These are phyloP conservation scores for Euphorbia peplus DNA, from an alignment of 345 rosid genomes.

Conservation along the genomic window DNA sequence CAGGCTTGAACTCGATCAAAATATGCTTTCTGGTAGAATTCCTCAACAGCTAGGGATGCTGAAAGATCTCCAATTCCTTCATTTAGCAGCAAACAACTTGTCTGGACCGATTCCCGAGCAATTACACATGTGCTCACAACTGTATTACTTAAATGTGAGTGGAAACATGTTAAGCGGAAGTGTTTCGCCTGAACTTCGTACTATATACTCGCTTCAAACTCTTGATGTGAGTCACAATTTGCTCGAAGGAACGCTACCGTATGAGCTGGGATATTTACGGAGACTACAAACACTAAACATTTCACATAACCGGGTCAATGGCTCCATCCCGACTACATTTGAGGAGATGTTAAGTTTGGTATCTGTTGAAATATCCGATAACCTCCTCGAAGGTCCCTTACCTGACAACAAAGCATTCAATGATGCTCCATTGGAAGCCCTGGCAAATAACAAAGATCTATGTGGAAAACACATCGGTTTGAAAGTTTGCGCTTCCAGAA, in stretches of 20 bases:
- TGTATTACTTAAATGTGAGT: slow-evolving; percentile 13
- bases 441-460: slow-evolving; percentile 31
- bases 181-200: slow-evolving; percentile 33
- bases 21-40: no score
- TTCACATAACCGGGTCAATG: slow-evolving; percentile 33
- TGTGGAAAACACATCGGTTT: slow-evolving; percentile 27
- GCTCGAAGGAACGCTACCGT: slow-evolving; percentile 35
- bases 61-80: no score
- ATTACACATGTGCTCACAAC: no score
- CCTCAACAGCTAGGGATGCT: no score
- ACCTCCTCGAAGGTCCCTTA: slow-evolving; percentile 40
- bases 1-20: no score
- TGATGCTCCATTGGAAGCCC: slow-evolving; percentile 16
- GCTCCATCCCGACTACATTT: slow-evolving; percentile 35
- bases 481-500: no score
- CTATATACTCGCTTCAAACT: slow-evolving; percentile 26
- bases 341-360: slow-evolving; percentile 31
- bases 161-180: slow-evolving; percentile 22
- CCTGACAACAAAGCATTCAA: slow-evolving; percentile 32
- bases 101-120: no score
- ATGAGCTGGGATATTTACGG: slow-evolving; percentile 30
- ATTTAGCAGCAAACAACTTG: no score
- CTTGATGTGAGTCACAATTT: slow-evolving; percentile 42
- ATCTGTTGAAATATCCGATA: slow-evolving; percentile 32
- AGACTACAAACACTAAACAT: slow-evolving; percentile 32